These are phyloP conservation scores for Aurifilum marmelostoma DNA, from an alignment of 2,329 filamentous ascomycete species.

Conservation along the genomic window DNA sequence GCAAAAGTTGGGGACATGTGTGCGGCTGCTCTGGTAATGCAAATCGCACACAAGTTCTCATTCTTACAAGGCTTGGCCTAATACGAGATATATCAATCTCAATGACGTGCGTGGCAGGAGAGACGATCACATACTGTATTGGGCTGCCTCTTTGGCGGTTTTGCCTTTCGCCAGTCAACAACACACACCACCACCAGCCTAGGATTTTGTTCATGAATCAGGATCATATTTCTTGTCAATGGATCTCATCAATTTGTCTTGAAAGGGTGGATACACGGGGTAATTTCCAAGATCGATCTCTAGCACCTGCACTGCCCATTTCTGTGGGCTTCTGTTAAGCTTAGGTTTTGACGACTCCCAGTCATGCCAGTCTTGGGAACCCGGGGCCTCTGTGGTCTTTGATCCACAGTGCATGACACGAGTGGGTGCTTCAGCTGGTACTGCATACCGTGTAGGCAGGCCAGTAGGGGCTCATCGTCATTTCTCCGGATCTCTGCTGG, in stretches of 20 bases:
- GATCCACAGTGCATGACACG: not conserved
- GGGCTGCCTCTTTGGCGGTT: not conserved
- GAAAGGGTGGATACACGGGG: not conserved
- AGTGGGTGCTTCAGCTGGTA: not conserved
- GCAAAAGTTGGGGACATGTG: too few species aligned
- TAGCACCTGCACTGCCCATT: slow-evolving; percentile 2
- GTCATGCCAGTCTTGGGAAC: not conserved
- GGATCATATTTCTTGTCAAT: not conserved
- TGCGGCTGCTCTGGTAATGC: not conserved
- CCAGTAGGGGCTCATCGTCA: too few species aligned
- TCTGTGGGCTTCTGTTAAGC: slow-evolving; percentile 10
- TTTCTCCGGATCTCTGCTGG: too few species aligned
- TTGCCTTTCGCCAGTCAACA: too few species aligned
- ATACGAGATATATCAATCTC: not conserved
- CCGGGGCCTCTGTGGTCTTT: not conserved
- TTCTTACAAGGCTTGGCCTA: not conserved
- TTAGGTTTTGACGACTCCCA: slow-evolving; percentile 1
- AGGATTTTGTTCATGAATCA: not conserved
- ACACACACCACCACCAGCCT: not conserved
- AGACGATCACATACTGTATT: not conserved
- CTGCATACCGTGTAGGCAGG: too few species aligned
- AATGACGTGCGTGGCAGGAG: not conserved
- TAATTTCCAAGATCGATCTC: slow-evolving; percentile 7
- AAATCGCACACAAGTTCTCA: not conserved
- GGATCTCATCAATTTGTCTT: not conserved